These are phyloP conservation scores for Cyberlindnera mrakii DNA, from an alignment of 805 yeast genomes.

Conservation along the genomic window DNA sequence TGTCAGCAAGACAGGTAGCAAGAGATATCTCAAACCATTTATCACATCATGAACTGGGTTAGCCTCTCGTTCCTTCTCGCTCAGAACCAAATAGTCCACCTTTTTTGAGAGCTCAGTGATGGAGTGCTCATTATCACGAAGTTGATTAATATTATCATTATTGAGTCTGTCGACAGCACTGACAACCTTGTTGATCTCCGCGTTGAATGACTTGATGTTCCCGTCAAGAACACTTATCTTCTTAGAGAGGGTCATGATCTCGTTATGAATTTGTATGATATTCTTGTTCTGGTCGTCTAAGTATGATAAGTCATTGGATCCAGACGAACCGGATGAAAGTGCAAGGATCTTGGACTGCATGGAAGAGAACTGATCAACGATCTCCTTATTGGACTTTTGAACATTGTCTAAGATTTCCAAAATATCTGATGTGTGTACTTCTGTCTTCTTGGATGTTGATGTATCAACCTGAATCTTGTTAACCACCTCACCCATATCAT, in stretches of 20 bases:
- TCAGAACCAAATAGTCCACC: slow-evolving; percentile 15
- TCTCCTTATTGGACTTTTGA: slow-evolving; percentile 15
- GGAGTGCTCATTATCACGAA: slow-evolving; percentile 20
- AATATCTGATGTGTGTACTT: not conserved
- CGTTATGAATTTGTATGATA: slow-evolving; percentile 7
- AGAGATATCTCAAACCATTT: slow-evolving; percentile 21
- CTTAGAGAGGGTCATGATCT: not conserved
- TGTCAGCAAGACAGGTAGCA: slow-evolving; percentile 21
- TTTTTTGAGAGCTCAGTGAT: slow-evolving; percentile 15
- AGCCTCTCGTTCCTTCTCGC: slow-evolving; percentile 20
- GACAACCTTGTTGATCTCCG: slow-evolving; percentile 4
- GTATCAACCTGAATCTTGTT: slow-evolving; percentile 4
- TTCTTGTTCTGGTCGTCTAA: slow-evolving; percentile 15
- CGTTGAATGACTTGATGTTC: not conserved
- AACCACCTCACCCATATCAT: slow-evolving; percentile 26
- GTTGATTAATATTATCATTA: slow-evolving; percentile 17
- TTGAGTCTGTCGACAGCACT: slow-evolving; percentile 15
- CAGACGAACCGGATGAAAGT: slow-evolving; percentile 4
- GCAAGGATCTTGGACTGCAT: slow-evolving; percentile 18
- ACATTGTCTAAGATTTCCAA: slow-evolving; percentile 7
- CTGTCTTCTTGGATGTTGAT: slow-evolving; percentile 1
- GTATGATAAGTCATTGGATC: slow-evolving; percentile 16
- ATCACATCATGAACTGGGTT: slow-evolving; percentile 21
- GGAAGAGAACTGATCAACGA: slow-evolving; percentile 8
- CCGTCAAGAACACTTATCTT: slow-evolving; percentile 1